These are phyloP conservation scores for Stromatinia cepivora DNA, from an alignment of 2,329 filamentous ascomycete species.

Conservation along the genomic window DNA sequence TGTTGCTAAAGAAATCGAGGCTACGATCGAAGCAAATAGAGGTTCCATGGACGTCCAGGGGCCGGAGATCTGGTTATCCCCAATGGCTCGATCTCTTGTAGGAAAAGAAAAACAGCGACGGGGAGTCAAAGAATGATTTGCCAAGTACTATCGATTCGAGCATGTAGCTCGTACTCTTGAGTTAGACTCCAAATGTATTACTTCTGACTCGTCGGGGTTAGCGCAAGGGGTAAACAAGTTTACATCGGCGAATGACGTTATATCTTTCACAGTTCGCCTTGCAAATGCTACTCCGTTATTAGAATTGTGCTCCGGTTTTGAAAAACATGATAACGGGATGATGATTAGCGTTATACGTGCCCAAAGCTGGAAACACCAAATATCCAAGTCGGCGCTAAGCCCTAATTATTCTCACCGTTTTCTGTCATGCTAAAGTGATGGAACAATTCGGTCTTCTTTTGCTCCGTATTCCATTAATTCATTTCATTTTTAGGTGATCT, in stretches of 20 bases:
- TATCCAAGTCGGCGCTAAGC: neutral
- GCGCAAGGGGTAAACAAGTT: neutral
- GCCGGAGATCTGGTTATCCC: constrained; percentile 64
- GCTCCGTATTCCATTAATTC: neutral
- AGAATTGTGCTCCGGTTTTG: too few relatives aligned
- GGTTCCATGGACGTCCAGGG: constrained; percentile 50
- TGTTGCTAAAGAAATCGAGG: constrained; percentile 62
- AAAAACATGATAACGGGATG: neutral
- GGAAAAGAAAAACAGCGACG: constrained; percentile 57
- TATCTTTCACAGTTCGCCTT: neutral
- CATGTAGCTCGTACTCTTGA: neutral
- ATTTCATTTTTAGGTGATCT: neutral
- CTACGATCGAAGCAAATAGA: constrained; percentile 54
- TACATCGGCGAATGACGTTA: neutral
- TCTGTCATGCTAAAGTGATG: neutral
- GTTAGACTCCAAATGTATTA: neutral
- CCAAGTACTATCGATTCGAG: neutral
- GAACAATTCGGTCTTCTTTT: neutral
- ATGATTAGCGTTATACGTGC: neutral
- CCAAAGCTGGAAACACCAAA: neutral
- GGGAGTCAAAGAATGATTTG: constrained; percentile 16
- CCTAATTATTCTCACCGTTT: neutral
- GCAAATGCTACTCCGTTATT: too few relatives aligned
- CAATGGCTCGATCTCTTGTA: constrained; percentile 64
- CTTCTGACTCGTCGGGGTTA: too few relatives aligned